A percentile compares a stretch with the other conserved stretches of the same genome.
Evolutionary conservation across 192 early-diverging fungal species (phyloP).

Genomic region (Rhizoclosmatium sp.): DNA sequence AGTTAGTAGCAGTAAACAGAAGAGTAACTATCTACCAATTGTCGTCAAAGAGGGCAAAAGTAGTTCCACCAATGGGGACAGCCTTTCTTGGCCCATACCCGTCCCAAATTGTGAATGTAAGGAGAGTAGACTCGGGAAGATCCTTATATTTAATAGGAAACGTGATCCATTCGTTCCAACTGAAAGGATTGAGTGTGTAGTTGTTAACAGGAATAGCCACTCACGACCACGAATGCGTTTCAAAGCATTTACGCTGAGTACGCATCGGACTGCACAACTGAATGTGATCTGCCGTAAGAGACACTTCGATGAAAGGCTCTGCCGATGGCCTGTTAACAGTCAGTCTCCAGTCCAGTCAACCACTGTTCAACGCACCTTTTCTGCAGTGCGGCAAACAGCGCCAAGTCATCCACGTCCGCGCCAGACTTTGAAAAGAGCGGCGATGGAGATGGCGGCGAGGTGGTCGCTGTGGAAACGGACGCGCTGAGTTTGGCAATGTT

Average conservation of each 20-base stretch:
- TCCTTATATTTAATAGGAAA: conserved; percentile 90
- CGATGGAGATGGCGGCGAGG: conserved; percentile 1
- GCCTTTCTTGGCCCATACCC: conserved; percentile 77
- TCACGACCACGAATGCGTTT: conserved; percentile 47
- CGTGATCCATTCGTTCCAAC: conserved; percentile 94
- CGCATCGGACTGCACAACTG: conserved; percentile 69
- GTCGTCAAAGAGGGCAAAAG: conserved; percentile 82
- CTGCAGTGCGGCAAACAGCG: conserved; percentile 1
- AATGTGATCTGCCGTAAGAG: conserved; percentile 75
- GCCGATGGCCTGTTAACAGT: conserved; percentile 49
- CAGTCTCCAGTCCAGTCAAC: background rate
- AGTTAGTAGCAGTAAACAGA: conserved; percentile 6
- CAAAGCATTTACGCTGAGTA: conserved; percentile 72
- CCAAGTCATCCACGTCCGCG: background rate
- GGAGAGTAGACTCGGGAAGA: conserved; percentile 73
- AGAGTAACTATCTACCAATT: conserved; percentile 60
- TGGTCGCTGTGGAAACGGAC: background rate
- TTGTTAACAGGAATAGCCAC: conserved; percentile 34
- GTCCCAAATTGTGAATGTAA: conserved; percentile 84
- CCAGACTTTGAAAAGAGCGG: background rate
- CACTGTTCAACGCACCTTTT: background rate
- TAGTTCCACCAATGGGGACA: conserved; percentile 76
- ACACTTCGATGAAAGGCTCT: conserved; percentile 72
- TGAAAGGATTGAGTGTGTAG: conserved; percentile 35
- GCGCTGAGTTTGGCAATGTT: background rate